Evolutionary conservation across 208 protist species (phyloP).

Genomic region (Naegleria lovaniensis): DNA sequence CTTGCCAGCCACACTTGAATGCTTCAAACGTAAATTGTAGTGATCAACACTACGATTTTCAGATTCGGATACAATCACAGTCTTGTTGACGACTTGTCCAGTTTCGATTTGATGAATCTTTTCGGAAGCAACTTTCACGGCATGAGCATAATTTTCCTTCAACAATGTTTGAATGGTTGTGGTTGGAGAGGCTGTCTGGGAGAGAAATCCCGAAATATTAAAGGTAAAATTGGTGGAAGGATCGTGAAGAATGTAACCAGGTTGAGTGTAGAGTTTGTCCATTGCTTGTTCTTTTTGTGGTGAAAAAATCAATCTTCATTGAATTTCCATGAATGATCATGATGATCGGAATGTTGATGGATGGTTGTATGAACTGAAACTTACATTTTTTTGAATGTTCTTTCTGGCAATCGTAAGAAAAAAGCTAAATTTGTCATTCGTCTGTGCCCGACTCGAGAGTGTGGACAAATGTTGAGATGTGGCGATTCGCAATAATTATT

Average conservation of each 20-base stretch:
- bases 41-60: conserved; percentile 48
- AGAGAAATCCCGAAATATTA: not conserved
- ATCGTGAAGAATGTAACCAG: conserved; percentile 6
- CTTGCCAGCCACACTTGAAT: conserved; percentile 26
- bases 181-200: not conserved
- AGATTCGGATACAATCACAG: conserved; percentile 21
- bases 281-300: not conserved
- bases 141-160: not conserved
- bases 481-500: too few relatives aligned
- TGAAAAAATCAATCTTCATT: too few relatives aligned
- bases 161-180: not conserved
- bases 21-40: conserved; percentile 39
- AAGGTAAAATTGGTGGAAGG: not conserved
- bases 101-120: conserved; percentile 3
- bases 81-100: conserved; percentile 12
- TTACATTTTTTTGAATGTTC: too few relatives aligned
- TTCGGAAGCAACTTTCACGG: not conserved
- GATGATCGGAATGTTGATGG: too few relatives aligned
- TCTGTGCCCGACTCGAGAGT: too few relatives aligned
- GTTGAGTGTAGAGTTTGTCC: not conserved
- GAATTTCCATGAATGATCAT: too few relatives aligned
- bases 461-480: too few relatives aligned
- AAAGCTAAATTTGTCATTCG: too few relatives aligned
- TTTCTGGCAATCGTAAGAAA: too few relatives aligned
- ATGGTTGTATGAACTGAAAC: too few relatives aligned